Evolutionary conservation across 257 asterid species (phyloP), one percentile per base, ranked within the genome.

Genomic region (Solanum medicagineum): DNA sequence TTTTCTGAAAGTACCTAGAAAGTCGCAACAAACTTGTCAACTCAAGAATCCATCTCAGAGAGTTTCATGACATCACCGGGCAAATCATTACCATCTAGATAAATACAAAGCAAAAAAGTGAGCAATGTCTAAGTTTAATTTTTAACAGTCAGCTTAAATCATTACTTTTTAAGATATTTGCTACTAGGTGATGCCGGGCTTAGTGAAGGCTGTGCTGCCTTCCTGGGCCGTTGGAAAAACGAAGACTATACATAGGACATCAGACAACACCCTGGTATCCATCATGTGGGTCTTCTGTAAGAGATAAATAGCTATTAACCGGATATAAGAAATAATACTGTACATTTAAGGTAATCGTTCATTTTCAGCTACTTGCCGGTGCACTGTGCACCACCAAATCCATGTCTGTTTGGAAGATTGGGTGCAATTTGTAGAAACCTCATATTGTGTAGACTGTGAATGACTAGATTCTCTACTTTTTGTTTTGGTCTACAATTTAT

Each of bases 1-100:
- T 93, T 95, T 96, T 90, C 92, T 94, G 90, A 83, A 96, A 81
- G 99, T 96, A 85, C 98, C 98, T 96, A 96, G 83, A 90, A 65
- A 81, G 29, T 51, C 4, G 0, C 55, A 68, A 14, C 49, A 68
- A 84, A 36, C 63, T 32, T 63, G 32, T 63, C 62, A 66, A 49
- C 49, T 4, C 49, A 6, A 54, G 32, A 57, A 45, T 29, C 86
- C 63, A 68, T 49, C 86, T 53, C 60, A 83, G 15, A 26, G 36
- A 56, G 19, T 24, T 56, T 62, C n/a, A 60, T 22, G 51, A 83
- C 7, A 83, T 83, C 51, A 47, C 63, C 32, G 26, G 63, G 55
- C 5, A 73, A 44, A 73, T 6, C 81, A 36, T 69, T 69, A 36
- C 51, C 14, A 26, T 69, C 7, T 32, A 69, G 51, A 42, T 42